A percentile compares a stretch with the other conserved stretches of the same genome.
Evolutionary conservation across 257 asterid species (phyloP).

Genomic region (Capsicum chinense): DNA sequence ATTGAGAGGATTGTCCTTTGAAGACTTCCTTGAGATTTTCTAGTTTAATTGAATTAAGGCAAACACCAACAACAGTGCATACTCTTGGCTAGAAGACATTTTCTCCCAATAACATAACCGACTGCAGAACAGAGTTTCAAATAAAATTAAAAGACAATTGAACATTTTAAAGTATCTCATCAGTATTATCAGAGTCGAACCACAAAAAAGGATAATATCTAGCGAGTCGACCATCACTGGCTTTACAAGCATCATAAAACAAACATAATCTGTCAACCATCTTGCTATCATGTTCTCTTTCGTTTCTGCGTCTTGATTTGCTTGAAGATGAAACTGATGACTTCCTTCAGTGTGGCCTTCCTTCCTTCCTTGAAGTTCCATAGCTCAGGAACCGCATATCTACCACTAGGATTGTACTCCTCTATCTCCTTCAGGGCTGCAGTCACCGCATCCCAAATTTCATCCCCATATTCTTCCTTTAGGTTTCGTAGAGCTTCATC

Average conservation of each 20-base stretch:
- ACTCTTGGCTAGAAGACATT: background rate
- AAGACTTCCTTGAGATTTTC: background rate
- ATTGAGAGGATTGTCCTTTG: background rate
- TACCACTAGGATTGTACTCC: constrained; percentile 54
- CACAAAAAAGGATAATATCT: background rate
- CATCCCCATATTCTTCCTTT: constrained; percentile 46
- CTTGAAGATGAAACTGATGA: constrained; percentile 40
- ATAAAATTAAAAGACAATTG: background rate
- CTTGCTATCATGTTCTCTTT: constrained; percentile 33
- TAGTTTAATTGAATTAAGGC: background rate
- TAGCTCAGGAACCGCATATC: constrained; percentile 49
- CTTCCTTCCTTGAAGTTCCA: constrained; percentile 54
- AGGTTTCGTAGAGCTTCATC: constrained; percentile 37
- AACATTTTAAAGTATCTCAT: background rate
- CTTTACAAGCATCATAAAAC: background rate
- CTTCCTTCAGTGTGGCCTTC: constrained; percentile 56
- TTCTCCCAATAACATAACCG: background rate
- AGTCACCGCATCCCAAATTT: constrained; percentile 36
- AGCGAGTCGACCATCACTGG: background rate
- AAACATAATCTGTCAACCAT: background rate
- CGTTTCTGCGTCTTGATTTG: constrained; percentile 43
- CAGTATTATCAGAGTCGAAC: background rate
- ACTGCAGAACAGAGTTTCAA: background rate
- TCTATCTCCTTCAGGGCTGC: constrained; percentile 46
- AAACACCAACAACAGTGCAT: background rate